Conservation (phyloP, 495 filamentous ascomycete species). For the Sphaerosporella brunnea region DNA sequence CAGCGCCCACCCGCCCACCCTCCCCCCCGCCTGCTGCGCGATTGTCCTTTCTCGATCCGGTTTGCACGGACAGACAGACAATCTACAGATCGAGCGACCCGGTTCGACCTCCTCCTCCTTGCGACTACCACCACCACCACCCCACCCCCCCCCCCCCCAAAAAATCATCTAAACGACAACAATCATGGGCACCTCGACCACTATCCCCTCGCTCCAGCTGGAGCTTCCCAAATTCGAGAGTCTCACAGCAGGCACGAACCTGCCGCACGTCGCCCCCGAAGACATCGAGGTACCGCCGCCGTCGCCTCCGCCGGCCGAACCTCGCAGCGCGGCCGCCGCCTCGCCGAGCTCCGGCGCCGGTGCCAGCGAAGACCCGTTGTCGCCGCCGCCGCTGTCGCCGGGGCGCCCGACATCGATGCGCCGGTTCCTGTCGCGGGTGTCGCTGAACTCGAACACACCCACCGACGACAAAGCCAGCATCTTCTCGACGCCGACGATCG, state of each 20-base stretch:
- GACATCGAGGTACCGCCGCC: conserved; percentile 13
- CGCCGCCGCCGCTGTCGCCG: conserved; percentile 22
- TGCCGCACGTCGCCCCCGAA: conserved; percentile 22
- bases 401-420: conserved; percentile 27
- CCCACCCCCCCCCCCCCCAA: too few relatives aligned
- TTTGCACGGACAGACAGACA: too few relatives aligned
- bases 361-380: conserved; percentile 10
- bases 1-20: too few relatives aligned
- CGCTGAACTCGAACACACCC: conserved; percentile 26
- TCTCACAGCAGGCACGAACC: conserved; percentile 24
- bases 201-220: conserved; percentile 6
- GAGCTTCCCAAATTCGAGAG: conserved; percentile 22
- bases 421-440: conserved; percentile 28
- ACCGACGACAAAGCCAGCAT: conserved; percentile 19
- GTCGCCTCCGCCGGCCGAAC: conserved; percentile 1
- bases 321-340: conserved; percentile 6
- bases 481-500: conserved; percentile 21
- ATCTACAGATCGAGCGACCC: too few relatives aligned
- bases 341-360: conserved; percentile 13
- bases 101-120: too few relatives aligned
- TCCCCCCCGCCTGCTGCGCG: too few relatives aligned
- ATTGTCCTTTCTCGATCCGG: too few relatives aligned
- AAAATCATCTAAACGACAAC: too few relatives aligned
- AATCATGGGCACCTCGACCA: background rate
- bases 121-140: too few relatives aligned